These are phyloP conservation scores for Aspergillus alliaceus DNA, from an alignment of 2,329 filamentous ascomycete species.

Conservation along the genomic window DNA sequence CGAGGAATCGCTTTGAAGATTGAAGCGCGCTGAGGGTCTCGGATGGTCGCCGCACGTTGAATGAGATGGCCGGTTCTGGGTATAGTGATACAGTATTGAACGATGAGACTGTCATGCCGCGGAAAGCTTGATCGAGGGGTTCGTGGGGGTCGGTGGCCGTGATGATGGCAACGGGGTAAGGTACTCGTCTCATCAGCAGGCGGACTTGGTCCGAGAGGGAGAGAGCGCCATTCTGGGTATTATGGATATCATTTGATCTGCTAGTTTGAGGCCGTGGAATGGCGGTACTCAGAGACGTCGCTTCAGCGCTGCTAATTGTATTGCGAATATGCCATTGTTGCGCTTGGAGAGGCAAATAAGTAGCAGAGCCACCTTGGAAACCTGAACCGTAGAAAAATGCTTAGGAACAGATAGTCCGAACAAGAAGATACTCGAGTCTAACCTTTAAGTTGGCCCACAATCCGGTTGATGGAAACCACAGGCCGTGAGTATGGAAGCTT, in stretches of 20 bases:
- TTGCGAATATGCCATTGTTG: constrained; percentile 15
- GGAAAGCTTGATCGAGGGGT: constrained; percentile 31
- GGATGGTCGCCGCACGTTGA: constrained; percentile 61
- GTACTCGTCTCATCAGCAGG: constrained; percentile 54
- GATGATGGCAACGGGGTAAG: constrained; percentile 59
- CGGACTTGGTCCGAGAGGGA: constrained; percentile 39
- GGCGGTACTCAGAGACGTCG: background rate
- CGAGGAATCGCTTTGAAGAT: constrained; percentile 46
- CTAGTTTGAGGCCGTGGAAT: background rate
- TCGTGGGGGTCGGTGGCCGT: constrained; percentile 45
- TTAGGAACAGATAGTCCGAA: background rate
- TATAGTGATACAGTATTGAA: constrained; percentile 59
- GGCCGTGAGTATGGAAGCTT: constrained; percentile 27
- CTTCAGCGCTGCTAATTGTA: constrained; percentile 20
- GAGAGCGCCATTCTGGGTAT: background rate
- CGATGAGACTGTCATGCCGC: constrained; percentile 62
- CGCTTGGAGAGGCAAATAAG: background rate
- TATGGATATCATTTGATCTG: background rate
- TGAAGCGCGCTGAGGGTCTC: constrained; percentile 56
- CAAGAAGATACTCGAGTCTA: background rate
- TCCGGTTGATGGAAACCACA: constrained; percentile 20
- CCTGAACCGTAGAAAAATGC: background rate
- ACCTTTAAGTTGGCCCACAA: constrained; percentile 6
- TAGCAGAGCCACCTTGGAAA: background rate
- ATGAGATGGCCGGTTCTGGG: constrained; percentile 58